phyloP scores from a whole-genome alignment of 805 yeast genomes.

The Pachysolen tannophilus region DNA sequence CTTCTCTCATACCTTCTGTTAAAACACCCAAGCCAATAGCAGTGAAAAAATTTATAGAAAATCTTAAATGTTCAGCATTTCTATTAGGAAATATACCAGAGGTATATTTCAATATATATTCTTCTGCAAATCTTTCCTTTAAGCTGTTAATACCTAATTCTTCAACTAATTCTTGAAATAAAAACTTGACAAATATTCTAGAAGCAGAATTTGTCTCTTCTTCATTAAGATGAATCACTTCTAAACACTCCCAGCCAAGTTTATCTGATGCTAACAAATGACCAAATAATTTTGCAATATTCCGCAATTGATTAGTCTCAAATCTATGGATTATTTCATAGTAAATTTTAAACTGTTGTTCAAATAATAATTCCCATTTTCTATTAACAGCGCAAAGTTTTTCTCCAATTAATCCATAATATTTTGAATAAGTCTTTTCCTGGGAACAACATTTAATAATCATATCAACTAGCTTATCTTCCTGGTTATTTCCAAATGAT shows the following conservation, averaged over 20 bases:
- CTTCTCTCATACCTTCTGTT: slow-evolving; percentile 73
- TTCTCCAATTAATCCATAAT: slow-evolving; percentile 71
- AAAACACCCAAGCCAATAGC: slow-evolving; percentile 83
- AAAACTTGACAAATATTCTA: slow-evolving; percentile 72
- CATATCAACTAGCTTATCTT: slow-evolving; percentile 58
- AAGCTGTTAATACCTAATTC: slow-evolving; percentile 60
- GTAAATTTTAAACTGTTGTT: slow-evolving; percentile 41
- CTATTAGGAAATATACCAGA: slow-evolving; percentile 57
- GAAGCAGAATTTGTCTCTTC: slow-evolving; percentile 69
- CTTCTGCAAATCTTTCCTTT: slow-evolving; percentile 41
- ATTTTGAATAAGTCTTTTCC: slow-evolving; percentile 80
- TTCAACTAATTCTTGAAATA: slow-evolving; percentile 71
- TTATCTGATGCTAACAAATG: slow-evolving; percentile 67
- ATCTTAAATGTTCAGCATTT: slow-evolving; percentile 49
- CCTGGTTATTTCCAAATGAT: slow-evolving; percentile 29
- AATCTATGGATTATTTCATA: slow-evolving; percentile 55
- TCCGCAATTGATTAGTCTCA: slow-evolving; percentile 68
- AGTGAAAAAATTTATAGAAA: slow-evolving; percentile 84
- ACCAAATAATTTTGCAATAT: slow-evolving; percentile 81
- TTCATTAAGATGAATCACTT: slow-evolving; percentile 54
- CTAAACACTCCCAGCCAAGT: slow-evolving; percentile 55
- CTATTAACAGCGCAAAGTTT: slow-evolving; percentile 43
- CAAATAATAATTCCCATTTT: slow-evolving; percentile 53
- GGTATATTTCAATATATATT: slow-evolving; percentile 38
- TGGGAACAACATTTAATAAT: slow-evolving; percentile 76